phyloP scores from a whole-genome alignment of 1,284 basidiomycete species.

The Puccinia hordei region DNA sequence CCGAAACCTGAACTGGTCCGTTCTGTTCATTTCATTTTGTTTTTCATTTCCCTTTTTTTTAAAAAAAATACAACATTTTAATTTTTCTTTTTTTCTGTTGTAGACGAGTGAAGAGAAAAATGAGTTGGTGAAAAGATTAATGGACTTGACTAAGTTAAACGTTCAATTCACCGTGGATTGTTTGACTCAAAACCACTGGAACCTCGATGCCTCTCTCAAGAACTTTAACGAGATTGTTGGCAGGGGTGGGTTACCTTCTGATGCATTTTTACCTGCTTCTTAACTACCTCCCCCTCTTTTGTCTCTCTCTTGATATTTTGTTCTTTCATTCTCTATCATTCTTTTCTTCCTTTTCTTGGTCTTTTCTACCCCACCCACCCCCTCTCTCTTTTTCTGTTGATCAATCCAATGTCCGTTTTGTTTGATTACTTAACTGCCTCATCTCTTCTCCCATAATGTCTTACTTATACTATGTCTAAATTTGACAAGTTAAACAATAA shows the following conservation, averaged over 20 bases:
- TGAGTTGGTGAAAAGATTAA: conserved; percentile 68
- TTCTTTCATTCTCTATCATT: too few relatives aligned
- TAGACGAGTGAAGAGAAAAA: conserved; percentile 68
- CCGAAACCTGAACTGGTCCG: conserved; percentile 8
- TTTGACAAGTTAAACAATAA: too few relatives aligned
- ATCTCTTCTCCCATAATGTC: too few relatives aligned
- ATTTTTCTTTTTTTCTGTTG: neutral
- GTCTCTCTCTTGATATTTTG: neutral
- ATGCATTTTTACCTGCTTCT: conserved; percentile 19
- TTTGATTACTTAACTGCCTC: too few relatives aligned
- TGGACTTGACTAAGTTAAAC: conserved; percentile 73
- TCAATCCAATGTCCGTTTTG: too few relatives aligned
- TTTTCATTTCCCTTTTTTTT: too few relatives aligned
- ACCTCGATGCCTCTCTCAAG: conserved; percentile 70
- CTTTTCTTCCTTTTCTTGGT: too few relatives aligned
- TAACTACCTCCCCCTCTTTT: neutral
- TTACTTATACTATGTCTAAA: too few relatives aligned
- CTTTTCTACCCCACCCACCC: too few relatives aligned
- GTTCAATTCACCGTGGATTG: conserved; percentile 76
- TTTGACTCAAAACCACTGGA: conserved; percentile 76
- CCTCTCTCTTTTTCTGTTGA: too few relatives aligned
- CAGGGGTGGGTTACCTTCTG: conserved; percentile 17
- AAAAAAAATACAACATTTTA: neutral
- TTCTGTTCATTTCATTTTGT: too few relatives aligned
- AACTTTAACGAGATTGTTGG: conserved; percentile 71